These are phyloP conservation scores for Sapria himalayana DNA, from an alignment of 345 rosid species.

Conservation along the genomic window DNA sequence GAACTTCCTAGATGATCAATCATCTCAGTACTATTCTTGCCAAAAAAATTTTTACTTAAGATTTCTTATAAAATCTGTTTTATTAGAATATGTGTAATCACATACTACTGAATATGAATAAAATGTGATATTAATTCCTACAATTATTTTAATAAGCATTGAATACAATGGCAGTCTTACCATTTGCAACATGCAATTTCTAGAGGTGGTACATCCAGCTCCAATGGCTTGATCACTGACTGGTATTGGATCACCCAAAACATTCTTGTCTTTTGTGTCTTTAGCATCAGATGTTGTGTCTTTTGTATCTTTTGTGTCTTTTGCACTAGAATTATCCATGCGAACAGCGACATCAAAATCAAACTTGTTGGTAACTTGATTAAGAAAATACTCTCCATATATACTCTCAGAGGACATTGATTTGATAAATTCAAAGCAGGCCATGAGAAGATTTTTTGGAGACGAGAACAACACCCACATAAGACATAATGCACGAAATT, in stretches of 20 bases:
- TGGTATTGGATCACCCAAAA: slow-evolving; percentile 10
- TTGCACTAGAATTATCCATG: slow-evolving; percentile 12
- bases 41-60: too few relatives aligned
- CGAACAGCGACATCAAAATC: slow-evolving; percentile 13
- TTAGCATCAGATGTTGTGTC: slow-evolving; percentile 18
- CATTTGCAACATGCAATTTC: slow-evolving; percentile 53
- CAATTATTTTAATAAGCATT: too few relatives aligned
- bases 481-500: slow-evolving; percentile 34
- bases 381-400: slow-evolving; percentile 42
- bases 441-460: slow-evolving; percentile 48
- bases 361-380: slow-evolving; percentile 30
- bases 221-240: slow-evolving; percentile 14
- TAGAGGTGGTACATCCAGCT: slow-evolving; percentile 16
- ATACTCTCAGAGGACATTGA: slow-evolving; percentile 30
- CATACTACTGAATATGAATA: too few relatives aligned
- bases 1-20: too few relatives aligned
- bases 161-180: too few relatives aligned
- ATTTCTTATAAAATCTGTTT: too few relatives aligned
- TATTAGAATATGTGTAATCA: too few relatives aligned
- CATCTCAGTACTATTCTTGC: too few relatives aligned
- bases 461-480: slow-evolving; percentile 40
- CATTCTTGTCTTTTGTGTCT: slow-evolving; percentile 13
- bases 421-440: slow-evolving; percentile 52
- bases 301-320: slow-evolving; percentile 18
- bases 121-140: too few relatives aligned